phyloP scores from a whole-genome alignment of 768 basidiomycete species.

The Podaxis mareebaensis region DNA sequence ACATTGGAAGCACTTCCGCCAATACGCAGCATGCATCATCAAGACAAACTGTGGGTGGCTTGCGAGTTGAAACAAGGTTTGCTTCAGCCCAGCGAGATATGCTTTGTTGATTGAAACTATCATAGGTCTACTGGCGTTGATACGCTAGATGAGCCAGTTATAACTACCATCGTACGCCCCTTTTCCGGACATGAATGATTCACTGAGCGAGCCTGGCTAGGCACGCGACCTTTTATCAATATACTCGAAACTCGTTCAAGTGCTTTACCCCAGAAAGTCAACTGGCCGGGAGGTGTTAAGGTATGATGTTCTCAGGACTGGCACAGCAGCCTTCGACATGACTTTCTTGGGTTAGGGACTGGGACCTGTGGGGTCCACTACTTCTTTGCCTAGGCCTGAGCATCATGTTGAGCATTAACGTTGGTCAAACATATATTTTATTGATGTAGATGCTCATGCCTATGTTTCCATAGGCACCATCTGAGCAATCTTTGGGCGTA shows the following conservation, averaged over 20 bases:
- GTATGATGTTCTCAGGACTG: constrained; percentile 32
- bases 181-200: not conserved
- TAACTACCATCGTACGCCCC: constrained; percentile 76
- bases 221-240: constrained; percentile 88
- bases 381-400: constrained; percentile 79
- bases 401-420: constrained; percentile 85
- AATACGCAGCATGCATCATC: constrained; percentile 39
- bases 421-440: constrained; percentile 31
- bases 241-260: constrained; percentile 90
- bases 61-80: constrained; percentile 87
- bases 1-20: constrained; percentile 58
- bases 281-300: constrained; percentile 78
- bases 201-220: constrained; percentile 38
- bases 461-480: constrained; percentile 63
- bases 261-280: constrained; percentile 81
- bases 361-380: constrained; percentile 98
- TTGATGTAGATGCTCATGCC: not conserved
- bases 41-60: constrained; percentile 77
- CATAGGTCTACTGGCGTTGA: constrained; percentile 77
- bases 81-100: constrained; percentile 20
- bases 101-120: not conserved
- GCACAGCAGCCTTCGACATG: not conserved
- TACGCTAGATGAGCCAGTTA: constrained; percentile 91
- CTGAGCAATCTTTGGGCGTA: constrained; percentile 79
- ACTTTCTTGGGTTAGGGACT: constrained; percentile 63